These are phyloP conservation scores for Byssoonygena ceratinophila DNA, from an alignment of 2,329 filamentous ascomycete species.

Conservation along the genomic window DNA sequence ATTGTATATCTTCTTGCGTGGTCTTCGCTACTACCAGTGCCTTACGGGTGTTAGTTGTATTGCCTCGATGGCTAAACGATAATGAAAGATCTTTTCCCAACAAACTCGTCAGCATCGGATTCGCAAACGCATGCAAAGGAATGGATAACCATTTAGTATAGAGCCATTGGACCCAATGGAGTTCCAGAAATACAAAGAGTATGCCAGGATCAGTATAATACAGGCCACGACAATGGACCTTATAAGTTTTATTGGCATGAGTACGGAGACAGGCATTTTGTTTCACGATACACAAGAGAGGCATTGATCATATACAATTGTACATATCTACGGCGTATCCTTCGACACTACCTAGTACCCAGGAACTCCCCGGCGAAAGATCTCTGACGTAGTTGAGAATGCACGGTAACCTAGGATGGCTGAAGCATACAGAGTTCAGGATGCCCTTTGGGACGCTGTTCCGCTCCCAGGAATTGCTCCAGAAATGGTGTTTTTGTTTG, in stretches of 20 bases:
- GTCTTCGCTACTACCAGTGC: neutral
- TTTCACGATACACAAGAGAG: neutral
- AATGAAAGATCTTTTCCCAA: neutral
- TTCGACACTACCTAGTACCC: too few relatives aligned
- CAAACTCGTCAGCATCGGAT: neutral
- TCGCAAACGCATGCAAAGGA: neutral
- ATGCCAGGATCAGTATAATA: neutral
- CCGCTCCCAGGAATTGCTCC: neutral
- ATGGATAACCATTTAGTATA: neutral
- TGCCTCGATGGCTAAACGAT: neutral
- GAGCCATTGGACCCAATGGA: too few relatives aligned
- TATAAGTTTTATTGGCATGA: neutral
- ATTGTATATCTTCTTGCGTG: neutral
- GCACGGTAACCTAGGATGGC: neutral
- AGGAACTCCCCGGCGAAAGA: too few relatives aligned
- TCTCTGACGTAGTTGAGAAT: neutral
- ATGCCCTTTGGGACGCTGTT: neutral
- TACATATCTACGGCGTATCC: too few relatives aligned
- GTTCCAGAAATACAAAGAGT: neutral
- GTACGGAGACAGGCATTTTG: neutral
- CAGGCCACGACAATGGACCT: neutral
- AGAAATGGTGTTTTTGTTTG: too few relatives aligned
- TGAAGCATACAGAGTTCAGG: neutral
- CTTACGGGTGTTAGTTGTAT: neutral
- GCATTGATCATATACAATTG: neutral